Evolutionary conservation across 148 eudicot genomes (phyloP), one percentile per base, ranked within the genome.

Genomic region (Rhododendron griersonianum): DNA sequence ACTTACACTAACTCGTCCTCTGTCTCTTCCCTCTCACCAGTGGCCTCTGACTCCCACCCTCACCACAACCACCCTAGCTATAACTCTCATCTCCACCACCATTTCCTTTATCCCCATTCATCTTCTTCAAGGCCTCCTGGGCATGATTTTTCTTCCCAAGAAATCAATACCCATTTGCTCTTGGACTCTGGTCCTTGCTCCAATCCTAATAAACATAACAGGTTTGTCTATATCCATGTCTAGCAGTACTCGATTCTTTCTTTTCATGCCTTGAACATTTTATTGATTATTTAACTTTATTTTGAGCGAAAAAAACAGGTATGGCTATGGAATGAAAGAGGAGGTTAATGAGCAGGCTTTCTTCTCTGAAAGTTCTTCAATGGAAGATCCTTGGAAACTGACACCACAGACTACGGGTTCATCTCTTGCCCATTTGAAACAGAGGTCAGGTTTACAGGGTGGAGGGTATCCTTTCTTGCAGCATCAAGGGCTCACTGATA

Each of bases 71-170:
- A 71, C 84, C 80, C 87, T 44, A 81, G 75, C 63, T 75, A 87
- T 51, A 87, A 83, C 37, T 14, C 83, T 39, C 74, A 71, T 81
- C 81, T 59, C 50, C 80, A 77, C 79, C 87, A 83, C 73, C 86
- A 85, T 73, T 88, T 88, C 76, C 84, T 89, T 63, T 91, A 90
- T 77, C 89, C 92, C 28, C 84, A 92, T 75, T 88, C 91, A 71
- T 85, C 95, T n/a, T 86, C 93, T 39, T 77, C 91, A 7, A 88
- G 89, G 48, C 80, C 89, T 71, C 82, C 87, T 14, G 85, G 85
- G 61, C 30, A 75, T 91, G 90, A 81, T n/a, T 87, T 86, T 15
- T 86, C 91, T 4, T 79, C 91, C 82, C 85, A 87, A 75, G 89
- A 87, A 23, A 80, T 50, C 65, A 48, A 88, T 30, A 71, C 84